Conservation (phyloP, 2,329 filamentous ascomycete genomes). For the Exophiala bonariae region DNA sequence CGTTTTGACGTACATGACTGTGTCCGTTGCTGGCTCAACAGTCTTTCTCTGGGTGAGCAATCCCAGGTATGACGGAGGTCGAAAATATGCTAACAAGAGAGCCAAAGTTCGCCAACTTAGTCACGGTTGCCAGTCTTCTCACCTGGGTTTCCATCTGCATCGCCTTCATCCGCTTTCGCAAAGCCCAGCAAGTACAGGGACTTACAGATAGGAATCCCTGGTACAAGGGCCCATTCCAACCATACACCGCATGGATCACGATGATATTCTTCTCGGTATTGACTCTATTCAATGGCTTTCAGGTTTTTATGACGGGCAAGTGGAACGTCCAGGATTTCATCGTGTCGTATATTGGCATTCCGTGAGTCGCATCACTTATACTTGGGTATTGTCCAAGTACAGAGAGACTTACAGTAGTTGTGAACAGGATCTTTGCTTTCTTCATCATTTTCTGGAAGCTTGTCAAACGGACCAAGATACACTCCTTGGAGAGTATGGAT, state of each 20-base stretch:
- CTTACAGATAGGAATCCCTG: conserved; percentile 1
- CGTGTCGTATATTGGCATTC: conserved; percentile 13
- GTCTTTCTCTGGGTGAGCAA: conserved; percentile 50
- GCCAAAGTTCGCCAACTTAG: conserved; percentile 40
- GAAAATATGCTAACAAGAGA: no score
- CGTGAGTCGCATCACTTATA: not conserved
- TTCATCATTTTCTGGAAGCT: conserved; percentile 15
- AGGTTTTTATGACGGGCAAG: conserved; percentile 10
- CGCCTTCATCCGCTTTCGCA: conserved; percentile 49
- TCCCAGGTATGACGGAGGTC: no score
- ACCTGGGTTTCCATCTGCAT: conserved; percentile 51
- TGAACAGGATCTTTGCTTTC: conserved; percentile 9
- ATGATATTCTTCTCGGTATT: conserved; percentile 12
- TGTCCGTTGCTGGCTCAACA: conserved; percentile 25
- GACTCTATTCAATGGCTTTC: conserved; percentile 17
- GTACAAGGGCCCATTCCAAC: conserved; percentile 11
- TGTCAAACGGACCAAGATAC: conserved; percentile 11
- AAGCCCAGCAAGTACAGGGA: conserved; percentile 63
- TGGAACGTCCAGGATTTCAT: conserved; percentile 15
- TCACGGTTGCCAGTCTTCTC: conserved; percentile 49
- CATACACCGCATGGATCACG: conserved; percentile 11
- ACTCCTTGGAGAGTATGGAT: conserved; percentile 10
- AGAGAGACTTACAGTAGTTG: no score
- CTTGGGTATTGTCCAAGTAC: no score
- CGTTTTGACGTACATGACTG: conserved; percentile 41